Evolutionary conservation across 331 rosid genomes (phyloP).

Genomic region (Dryas integrifolia): DNA sequence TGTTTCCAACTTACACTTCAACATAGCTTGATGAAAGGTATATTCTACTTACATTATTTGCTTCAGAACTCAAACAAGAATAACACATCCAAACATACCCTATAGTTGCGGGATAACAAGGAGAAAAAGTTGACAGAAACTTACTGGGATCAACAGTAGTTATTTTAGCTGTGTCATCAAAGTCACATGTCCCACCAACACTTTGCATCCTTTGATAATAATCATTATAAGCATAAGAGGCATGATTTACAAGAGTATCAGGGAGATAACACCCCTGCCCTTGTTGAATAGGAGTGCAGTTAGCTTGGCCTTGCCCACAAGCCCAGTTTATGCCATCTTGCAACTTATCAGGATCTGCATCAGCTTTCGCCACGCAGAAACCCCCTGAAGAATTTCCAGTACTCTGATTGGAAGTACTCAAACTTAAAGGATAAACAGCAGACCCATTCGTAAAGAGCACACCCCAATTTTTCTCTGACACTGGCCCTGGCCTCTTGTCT

Average conservation of each 20-base stretch:
- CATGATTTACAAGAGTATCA: constrained; percentile 56
- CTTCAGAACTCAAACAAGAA: not conserved
- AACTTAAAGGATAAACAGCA: constrained; percentile 58
- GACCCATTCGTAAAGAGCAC: constrained; percentile 62
- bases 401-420: constrained; percentile 34
- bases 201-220: constrained; percentile 71
- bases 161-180: constrained; percentile 65
- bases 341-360: constrained; percentile 65
- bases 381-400: constrained; percentile 54
- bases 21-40: not conserved
- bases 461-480: constrained; percentile 70
- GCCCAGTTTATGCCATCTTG: constrained; percentile 85
- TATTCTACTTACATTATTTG: not conserved
- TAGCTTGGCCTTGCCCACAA: constrained; percentile 90
- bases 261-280: constrained; percentile 71
- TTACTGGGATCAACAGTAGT: constrained; percentile 74
- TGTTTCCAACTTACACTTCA: not conserved
- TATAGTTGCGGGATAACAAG: not conserved
- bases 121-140: constrained; percentile 26
- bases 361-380: constrained; percentile 78
- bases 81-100: not conserved
- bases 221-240: constrained; percentile 87
- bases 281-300: constrained; percentile 68
- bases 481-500: constrained; percentile 83
- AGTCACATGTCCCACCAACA: constrained; percentile 90